A percentile compares a stretch with the other conserved stretches of the same genome.
These are phyloP conservation scores for Suillus subaureus DNA, from an alignment of 768 basidiomycete genomes.

Conservation along the genomic window DNA sequence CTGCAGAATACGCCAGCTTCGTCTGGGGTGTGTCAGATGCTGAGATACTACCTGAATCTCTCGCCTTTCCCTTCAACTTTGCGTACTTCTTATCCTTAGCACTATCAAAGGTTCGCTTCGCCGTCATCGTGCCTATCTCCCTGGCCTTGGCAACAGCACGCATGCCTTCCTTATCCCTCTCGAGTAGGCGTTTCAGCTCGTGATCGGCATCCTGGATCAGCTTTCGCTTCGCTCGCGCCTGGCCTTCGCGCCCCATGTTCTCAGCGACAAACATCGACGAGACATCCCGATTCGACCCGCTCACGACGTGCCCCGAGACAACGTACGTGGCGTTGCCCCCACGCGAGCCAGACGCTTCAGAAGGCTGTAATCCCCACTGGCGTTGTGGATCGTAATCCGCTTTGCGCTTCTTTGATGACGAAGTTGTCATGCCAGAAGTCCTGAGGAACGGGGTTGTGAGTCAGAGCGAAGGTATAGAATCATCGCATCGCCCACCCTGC, in stretches of 20 bases:
- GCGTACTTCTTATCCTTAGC: conserved; percentile 19
- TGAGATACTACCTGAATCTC: conserved; percentile 16
- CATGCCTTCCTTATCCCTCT: conserved; percentile 70
- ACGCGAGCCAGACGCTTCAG: conserved; percentile 33
- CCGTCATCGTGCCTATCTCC: conserved; percentile 41
- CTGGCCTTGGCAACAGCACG: conserved; percentile 62
- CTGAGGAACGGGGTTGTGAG: conserved; percentile 37
- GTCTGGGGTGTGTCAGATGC: conserved; percentile 19
- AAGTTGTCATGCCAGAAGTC: conserved; percentile 69
- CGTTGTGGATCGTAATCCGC: conserved; percentile 64
- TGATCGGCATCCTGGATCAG: conserved; percentile 61
- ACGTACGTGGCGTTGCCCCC: conserved; percentile 67
- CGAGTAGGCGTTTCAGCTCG: conserved; percentile 59
- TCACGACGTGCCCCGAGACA: conserved; percentile 76
- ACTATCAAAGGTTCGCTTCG: conserved; percentile 18
- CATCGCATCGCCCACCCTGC: conserved; percentile 56
- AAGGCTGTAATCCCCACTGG: conserved; percentile 78
- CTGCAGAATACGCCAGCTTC: conserved; percentile 63
- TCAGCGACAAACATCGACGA: conserved; percentile 60
- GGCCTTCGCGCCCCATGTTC: conserved; percentile 76
- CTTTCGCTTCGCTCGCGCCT: conserved; percentile 72
- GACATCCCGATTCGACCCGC: conserved; percentile 38
- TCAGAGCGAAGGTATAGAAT: neutral
- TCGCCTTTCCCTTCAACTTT: conserved; percentile 18
- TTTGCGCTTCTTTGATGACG: conserved; percentile 49